Base-by-base conservation (phyloP, 345 rosid species). In the Geranium brycei region DNA sequence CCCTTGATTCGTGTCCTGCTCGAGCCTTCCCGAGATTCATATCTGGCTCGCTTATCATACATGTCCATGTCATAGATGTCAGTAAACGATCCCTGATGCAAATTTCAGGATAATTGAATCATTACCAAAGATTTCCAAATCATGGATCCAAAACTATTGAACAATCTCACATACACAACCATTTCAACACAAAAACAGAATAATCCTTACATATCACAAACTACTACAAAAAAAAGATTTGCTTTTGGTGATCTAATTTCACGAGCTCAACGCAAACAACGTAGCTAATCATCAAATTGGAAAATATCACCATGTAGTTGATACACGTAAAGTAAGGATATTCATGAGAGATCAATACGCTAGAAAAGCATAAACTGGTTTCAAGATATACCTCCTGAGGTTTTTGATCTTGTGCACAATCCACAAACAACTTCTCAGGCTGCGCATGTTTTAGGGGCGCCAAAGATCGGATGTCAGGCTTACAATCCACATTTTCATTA, bases 1-100 rank as follows among this genome's bases (percentile, higher is more conserved):
- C 99, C 99, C 77, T 72, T 81, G 62, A 93, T 77, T 79, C 99
- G 82, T 61, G 81, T 82, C 77, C 97, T 83, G 99, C 99, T 16
- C 95, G 79, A 70, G 23, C 84, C 81, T 88, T 90, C 59, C 97
- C 28, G 79, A 47, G 97, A 85, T 71, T 85, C 97, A 65, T 93
- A 90, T 68, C 91, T 80, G 57, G 88, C 71, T 65, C 83, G 91
- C 71, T 93, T 89, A 40, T 90, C 91, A 57, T 81, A 93, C 81
- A 95, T 88, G 81, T 53, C 51, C 60, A 51, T 12, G 12, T 17
- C 19, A 38, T 51, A 17, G 62, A 32, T n/a, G 17, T 28, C 58
- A 19, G 51, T 62, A 16, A 60, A 71, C 62, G 17, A n/a, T n/a
- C 4, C 28, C 28, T 23, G 28, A 23, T 23, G 28, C 28, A 23